phyloP scores from a whole-genome alignment of 441 rosid genomes.

The Croton laevigatus region DNA sequence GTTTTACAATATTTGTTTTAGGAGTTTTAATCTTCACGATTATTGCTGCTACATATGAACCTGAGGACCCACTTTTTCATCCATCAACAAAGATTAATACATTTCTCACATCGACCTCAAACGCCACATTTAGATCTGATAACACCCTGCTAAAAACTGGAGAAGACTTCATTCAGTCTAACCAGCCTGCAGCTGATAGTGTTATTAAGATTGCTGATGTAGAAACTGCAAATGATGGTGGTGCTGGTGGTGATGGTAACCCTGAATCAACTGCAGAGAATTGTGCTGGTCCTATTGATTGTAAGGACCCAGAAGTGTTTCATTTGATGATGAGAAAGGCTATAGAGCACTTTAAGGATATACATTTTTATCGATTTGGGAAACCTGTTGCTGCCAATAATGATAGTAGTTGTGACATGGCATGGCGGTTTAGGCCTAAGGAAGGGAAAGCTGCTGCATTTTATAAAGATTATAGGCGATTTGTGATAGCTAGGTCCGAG shows the following conservation, averaged over 20 bases:
- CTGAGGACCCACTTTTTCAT: slow-evolving; percentile 89
- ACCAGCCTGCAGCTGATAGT: slow-evolving; percentile 58
- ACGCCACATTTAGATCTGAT: slow-evolving; percentile 80
- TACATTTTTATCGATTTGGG: slow-evolving; percentile 83
- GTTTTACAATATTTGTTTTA: slow-evolving; percentile 75
- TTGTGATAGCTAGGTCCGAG: slow-evolving; percentile 53
- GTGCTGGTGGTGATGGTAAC: neutral
- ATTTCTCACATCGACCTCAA: slow-evolving; percentile 72
- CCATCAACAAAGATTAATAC: slow-evolving; percentile 80
- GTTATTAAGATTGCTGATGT: slow-evolving; percentile 74
- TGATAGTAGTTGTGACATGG: slow-evolving; percentile 75
- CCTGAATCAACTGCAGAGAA: slow-evolving; percentile 20
- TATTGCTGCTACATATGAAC: slow-evolving; percentile 90
- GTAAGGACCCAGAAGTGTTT: slow-evolving; percentile 81
- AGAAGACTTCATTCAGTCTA: slow-evolving; percentile 76
- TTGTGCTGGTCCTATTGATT: slow-evolving; percentile 63
- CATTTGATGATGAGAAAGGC: slow-evolving; percentile 84
- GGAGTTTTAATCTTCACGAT: slow-evolving; percentile 87
- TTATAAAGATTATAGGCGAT: slow-evolving; percentile 85
- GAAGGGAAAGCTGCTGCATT: slow-evolving; percentile 81
- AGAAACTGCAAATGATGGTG: slow-evolving; percentile 20
- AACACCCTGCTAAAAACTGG: slow-evolving; percentile 71
- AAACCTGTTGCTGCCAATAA: slow-evolving; percentile 59
- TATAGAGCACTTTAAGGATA: slow-evolving; percentile 74
- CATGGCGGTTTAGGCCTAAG: slow-evolving; percentile 88